Conservation (phyloP, 306 rosid species). For the Prunus mongolica region DNA sequence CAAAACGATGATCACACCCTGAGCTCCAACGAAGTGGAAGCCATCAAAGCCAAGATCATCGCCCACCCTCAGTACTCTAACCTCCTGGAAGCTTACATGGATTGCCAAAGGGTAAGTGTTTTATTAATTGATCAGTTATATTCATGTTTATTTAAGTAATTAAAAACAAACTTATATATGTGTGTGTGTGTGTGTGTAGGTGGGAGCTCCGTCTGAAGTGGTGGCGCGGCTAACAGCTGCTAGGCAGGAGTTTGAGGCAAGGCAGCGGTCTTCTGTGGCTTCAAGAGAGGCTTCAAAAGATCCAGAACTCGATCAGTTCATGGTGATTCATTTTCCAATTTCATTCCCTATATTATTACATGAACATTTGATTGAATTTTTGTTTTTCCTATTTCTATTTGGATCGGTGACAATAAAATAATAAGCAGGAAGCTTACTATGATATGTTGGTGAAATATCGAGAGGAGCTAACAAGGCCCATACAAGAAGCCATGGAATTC, state of each 20-base stretch:
- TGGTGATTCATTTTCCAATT: constrained; percentile 37
- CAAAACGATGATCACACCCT: constrained; percentile 4
- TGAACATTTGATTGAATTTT: not conserved
- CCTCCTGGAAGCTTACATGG: constrained; percentile 88
- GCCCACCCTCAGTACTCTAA: constrained; percentile 91
- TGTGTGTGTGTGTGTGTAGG: constrained; percentile 23
- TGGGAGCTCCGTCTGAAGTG: constrained; percentile 93
- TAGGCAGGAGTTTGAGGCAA: constrained; percentile 71
- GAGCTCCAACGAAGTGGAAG: constrained; percentile 54
- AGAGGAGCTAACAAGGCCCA: constrained; percentile 86
- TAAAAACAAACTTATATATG: too few relatives aligned
- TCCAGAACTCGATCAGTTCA: constrained; percentile 96
- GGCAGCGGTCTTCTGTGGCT: constrained; percentile 61
- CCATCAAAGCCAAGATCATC: constrained; percentile 80
- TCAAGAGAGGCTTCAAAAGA: constrained; percentile 67
- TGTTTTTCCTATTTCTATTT: not conserved
- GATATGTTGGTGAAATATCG: constrained; percentile 94
- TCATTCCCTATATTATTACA: not conserved
- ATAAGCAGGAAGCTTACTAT: constrained; percentile 80
- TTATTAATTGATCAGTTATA: not conserved
- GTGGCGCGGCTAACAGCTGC: constrained; percentile 70
- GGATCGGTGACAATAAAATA: not conserved
- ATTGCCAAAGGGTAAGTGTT: constrained; percentile 80
- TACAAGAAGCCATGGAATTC: constrained; percentile 98
- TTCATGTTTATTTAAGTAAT: too few relatives aligned